Evolutionary conservation across 768 basidiomycete genomes (phyloP).

Genomic region (Plicaturopsis crispa): DNA sequence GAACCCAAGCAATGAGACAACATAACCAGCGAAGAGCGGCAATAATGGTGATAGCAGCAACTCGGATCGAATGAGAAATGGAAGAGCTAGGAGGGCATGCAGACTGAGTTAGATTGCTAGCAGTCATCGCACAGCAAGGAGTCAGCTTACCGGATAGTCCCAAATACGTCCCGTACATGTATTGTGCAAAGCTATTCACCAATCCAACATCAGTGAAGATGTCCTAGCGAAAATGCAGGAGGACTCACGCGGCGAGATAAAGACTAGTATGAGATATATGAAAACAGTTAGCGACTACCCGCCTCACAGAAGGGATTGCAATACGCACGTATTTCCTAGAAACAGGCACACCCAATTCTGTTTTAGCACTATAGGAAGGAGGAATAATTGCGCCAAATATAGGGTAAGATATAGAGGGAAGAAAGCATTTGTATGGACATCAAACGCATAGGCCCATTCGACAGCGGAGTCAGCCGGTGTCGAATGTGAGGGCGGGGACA

Average conservation of each 20-base stretch:
- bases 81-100: slow-evolving; percentile 52
- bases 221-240: not conserved
- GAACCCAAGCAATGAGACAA: slow-evolving; percentile 83
- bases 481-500: slow-evolving; percentile 68
- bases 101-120: slow-evolving; percentile 4
- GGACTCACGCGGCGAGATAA: slow-evolving; percentile 75
- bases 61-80: slow-evolving; percentile 87
- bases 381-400: slow-evolving; percentile 82
- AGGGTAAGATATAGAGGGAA: slow-evolving; percentile 89
- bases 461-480: slow-evolving; percentile 64
- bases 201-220: not conserved
- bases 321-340: slow-evolving; percentile 73
- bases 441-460: slow-evolving; percentile 94
- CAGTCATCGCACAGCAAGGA: slow-evolving; percentile 1
- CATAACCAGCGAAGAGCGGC: slow-evolving; percentile 79
- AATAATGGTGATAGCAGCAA: slow-evolving; percentile 86
- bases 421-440: slow-evolving; percentile 95
- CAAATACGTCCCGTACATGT: slow-evolving; percentile 86
- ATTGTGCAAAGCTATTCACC: slow-evolving; percentile 69
- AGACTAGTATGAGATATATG: too few species aligned
- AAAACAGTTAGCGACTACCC: too few species aligned
- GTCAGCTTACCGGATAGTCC: slow-evolving; percentile 63
- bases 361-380: slow-evolving; percentile 75
- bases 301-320: too few species aligned
- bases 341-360: slow-evolving; percentile 93